Percentiles rank a stretch among this genome's conserved stretches.
These are phyloP conservation scores for Venturia aucupariae DNA, from an alignment of 2,329 filamentous ascomycete species.

Conservation along the genomic window DNA sequence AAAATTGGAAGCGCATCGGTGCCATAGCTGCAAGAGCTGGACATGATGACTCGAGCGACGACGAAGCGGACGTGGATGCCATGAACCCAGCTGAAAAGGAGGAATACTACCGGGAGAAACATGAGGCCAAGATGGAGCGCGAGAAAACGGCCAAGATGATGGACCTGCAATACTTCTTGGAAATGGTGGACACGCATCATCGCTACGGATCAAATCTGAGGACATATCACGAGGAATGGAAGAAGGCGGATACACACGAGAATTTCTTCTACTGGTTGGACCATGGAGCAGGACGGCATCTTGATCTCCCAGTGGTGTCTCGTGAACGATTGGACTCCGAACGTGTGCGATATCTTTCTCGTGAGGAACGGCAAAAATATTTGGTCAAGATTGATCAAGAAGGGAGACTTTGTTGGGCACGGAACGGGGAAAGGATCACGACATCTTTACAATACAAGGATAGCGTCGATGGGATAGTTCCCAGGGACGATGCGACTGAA, in stretches of 20 bases:
- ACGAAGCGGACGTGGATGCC: constrained; percentile 27
- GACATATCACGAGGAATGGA: constrained; percentile 79
- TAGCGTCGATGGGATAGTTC: constrained; percentile 56
- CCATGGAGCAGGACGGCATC: constrained; percentile 60
- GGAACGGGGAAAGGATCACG: constrained; percentile 68
- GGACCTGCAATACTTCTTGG: constrained; percentile 74
- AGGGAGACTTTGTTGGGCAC: constrained; percentile 77
- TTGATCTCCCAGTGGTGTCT: constrained; percentile 64
- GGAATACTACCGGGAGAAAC: constrained; percentile 28
- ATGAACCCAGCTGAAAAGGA: constrained; percentile 26
- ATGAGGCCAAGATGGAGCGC: constrained; percentile 46
- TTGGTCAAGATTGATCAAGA: constrained; percentile 65
- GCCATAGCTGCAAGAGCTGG: constrained; percentile 63
- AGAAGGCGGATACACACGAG: constrained; percentile 62
- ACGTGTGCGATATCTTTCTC: constrained; percentile 71
- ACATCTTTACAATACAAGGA: constrained; percentile 70
- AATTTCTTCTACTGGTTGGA: constrained; percentile 96
- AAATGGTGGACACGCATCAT: constrained; percentile 83
- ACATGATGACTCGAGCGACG: constrained; percentile 50
- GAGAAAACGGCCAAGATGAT: constrained; percentile 66
- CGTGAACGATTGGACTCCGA: constrained; percentile 67
- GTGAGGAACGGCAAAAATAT: constrained; percentile 74
- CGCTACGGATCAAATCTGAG: constrained; percentile 77
- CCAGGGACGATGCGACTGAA: constrained; percentile 32
- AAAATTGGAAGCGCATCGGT: constrained; percentile 68